A percentile compares a stretch with the other conserved stretches of the same genome.
These are phyloP conservation scores for Chytriomyces confervae DNA, from an alignment of 192 early-diverging fungal species.

Conservation along the genomic window DNA sequence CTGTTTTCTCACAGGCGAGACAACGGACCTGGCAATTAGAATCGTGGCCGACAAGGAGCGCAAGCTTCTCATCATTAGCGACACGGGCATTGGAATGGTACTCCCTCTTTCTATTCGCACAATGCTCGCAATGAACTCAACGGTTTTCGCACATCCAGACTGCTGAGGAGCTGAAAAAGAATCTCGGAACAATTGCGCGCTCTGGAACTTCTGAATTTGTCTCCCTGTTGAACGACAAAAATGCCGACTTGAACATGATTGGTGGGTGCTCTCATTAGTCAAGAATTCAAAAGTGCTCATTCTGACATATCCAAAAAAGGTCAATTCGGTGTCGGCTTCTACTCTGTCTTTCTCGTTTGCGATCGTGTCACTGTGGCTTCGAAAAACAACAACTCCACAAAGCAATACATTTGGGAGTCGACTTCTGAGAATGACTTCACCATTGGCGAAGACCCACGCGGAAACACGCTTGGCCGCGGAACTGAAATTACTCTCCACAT, in stretches of 20 bases:
- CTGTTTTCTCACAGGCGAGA: conserved; percentile 29
- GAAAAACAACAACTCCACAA: conserved; percentile 79
- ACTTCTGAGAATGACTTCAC: conserved; percentile 88
- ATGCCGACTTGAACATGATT: conserved; percentile 37
- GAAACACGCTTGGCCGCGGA: conserved; percentile 90
- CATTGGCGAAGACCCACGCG: conserved; percentile 87
- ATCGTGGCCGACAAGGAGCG: conserved; percentile 77
- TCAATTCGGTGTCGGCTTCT: conserved; percentile 99
- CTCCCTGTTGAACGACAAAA: conserved; percentile 78
- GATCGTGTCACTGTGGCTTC: conserved; percentile 92
- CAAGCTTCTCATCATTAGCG: conserved; percentile 81
- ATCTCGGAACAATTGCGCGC: conserved; percentile 97
- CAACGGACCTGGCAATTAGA: conserved; percentile 79
- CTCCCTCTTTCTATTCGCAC: background rate
- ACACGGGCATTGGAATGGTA: conserved; percentile 94
- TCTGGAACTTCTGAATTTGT: conserved; percentile 94
- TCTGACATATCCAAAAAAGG: conserved; percentile 66
- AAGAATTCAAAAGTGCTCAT: background rate
- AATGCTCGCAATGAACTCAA: background rate
- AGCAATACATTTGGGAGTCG: conserved; percentile 95
- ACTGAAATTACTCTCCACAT: conserved; percentile 91
- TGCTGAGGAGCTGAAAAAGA: conserved; percentile 81
- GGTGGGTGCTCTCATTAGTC: conserved; percentile 6
- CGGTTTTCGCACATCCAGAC: conserved; percentile 41
- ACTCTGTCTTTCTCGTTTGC: conserved; percentile 95